A percentile compares a stretch with the other conserved stretches of the same genome.
Evolutionary conservation across 2,329 filamentous ascomycete genomes (phyloP).

Genomic region (Colletotrichum limetticola): DNA sequence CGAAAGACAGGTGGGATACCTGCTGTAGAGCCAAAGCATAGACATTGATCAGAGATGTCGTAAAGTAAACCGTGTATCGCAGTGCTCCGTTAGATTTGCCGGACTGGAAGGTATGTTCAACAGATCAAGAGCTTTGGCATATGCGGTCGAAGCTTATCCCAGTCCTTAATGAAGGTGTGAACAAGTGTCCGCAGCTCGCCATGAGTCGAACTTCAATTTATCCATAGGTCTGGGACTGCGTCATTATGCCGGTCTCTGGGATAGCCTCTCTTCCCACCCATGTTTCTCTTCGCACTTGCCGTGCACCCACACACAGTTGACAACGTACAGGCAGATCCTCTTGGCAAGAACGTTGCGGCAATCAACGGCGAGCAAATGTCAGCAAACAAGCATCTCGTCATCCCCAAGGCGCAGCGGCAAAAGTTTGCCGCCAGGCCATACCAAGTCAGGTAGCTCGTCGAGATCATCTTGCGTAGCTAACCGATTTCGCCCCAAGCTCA

Average conservation of each 20-base stretch:
- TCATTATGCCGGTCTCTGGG: neutral
- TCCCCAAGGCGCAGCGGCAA: neutral
- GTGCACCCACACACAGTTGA: neutral
- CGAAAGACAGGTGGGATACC: constrained; percentile 3
- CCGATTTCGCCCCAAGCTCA: neutral
- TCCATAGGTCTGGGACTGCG: neutral
- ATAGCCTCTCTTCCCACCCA: neutral
- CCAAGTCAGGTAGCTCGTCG: constrained; percentile 1
- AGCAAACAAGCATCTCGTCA: neutral
- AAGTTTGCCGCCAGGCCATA: neutral
- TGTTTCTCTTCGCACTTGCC: neutral
- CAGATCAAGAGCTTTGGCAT: neutral
- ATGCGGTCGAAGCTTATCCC: neutral
- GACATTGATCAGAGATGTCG: neutral
- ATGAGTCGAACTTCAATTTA: neutral
- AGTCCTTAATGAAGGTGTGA: neutral
- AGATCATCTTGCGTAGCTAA: neutral
- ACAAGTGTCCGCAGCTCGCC: neutral
- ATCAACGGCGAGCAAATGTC: neutral
- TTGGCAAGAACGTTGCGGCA: neutral
- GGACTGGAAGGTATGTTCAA: no score
- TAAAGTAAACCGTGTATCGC: neutral
- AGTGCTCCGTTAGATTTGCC: neutral
- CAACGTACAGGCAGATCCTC: neutral
- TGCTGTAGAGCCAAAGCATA: neutral